These are phyloP conservation scores for Fusarium equiseti DNA, from an alignment of 2,329 filamentous ascomycete genomes.

Conservation along the genomic window DNA sequence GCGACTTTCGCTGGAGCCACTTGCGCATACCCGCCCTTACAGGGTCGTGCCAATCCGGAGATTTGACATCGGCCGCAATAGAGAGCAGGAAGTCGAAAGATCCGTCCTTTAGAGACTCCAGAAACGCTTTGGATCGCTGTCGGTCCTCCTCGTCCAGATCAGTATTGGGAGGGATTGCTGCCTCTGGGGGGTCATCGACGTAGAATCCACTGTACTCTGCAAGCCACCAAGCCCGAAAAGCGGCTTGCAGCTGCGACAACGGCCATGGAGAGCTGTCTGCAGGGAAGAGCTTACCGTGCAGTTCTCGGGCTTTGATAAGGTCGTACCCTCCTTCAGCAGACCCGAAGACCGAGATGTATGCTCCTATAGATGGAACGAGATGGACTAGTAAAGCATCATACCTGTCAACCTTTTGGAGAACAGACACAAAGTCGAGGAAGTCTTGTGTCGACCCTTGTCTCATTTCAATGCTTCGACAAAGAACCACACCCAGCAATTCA, in stretches of 20 bases:
- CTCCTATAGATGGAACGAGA: conserved; percentile 82
- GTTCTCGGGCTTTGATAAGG: conserved; percentile 74
- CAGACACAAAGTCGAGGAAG: conserved; percentile 77
- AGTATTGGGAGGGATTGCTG: conserved; percentile 67
- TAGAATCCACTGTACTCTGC: conserved; percentile 94
- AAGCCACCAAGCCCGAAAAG: conserved; percentile 86
- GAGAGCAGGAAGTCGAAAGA: conserved; percentile 93
- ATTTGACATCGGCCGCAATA: conserved; percentile 82
- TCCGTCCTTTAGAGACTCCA: conserved; percentile 84
- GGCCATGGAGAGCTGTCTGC: conserved; percentile 78
- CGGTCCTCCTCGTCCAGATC: conserved; percentile 78
- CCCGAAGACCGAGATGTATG: conserved; percentile 82
- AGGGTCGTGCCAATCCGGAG: conserved; percentile 88
- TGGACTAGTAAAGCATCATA: conserved; percentile 83
- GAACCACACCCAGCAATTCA: conserved; percentile 84
- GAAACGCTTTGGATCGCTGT: conserved; percentile 78
- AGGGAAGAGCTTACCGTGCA: conserved; percentile 77
- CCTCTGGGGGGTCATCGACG: conserved; percentile 75
- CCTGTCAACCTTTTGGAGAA: conserved; percentile 77
- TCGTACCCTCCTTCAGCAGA: conserved; percentile 78
- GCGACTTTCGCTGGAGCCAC: conserved; percentile 85
- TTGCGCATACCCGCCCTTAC: conserved; percentile 84
- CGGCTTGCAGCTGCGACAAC: conserved; percentile 81
- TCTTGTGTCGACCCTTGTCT: conserved; percentile 77
- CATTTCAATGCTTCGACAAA: conserved; percentile 82